Evolutionary conservation across 306 rosid genomes (phyloP).

Genomic region (Chamaecrista fasciculata): DNA sequence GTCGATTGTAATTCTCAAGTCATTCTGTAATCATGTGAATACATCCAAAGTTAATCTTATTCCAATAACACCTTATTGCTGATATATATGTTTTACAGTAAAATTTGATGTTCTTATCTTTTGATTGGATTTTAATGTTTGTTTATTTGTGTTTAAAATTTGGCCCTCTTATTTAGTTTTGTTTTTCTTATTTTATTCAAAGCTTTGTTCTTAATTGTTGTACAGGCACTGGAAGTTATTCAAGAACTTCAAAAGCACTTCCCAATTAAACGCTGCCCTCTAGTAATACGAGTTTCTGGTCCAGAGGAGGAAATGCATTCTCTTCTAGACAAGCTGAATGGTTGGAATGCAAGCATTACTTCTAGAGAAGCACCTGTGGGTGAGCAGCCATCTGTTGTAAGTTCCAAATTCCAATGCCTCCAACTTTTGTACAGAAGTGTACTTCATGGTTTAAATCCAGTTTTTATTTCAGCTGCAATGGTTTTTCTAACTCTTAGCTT

Average conservation of each 20-base stretch:
- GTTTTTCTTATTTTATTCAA: not conserved
- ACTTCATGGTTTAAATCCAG: not conserved
- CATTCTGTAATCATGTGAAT: not conserved
- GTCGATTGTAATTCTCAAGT: not conserved
- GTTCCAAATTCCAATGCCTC: conserved; percentile 37
- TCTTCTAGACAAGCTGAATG: conserved; percentile 65
- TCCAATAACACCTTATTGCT: not conserved
- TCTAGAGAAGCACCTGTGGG: conserved; percentile 72
- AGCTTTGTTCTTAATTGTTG: not conserved
- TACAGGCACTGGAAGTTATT: conserved; percentile 86
- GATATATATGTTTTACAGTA: not conserved
- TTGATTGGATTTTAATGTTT: not conserved
- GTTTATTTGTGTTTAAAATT: not conserved
- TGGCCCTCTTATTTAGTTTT: not conserved
- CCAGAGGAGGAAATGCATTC: conserved; percentile 49
- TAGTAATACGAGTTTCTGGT: conserved; percentile 60
- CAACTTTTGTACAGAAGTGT: not conserved
- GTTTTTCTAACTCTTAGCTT: not conserved
- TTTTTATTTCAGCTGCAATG: not conserved
- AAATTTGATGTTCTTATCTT: not conserved
- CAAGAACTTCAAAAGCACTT: conserved; percentile 96
- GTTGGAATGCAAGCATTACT: conserved; percentile 61
- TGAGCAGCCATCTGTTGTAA: conserved; percentile 64
- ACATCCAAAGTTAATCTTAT: not conserved
- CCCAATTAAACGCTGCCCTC: conserved; percentile 89